Evolutionary conservation across 176 grass and related monocot species (phyloP).

Genomic region (Musa schizocarpa): DNA sequence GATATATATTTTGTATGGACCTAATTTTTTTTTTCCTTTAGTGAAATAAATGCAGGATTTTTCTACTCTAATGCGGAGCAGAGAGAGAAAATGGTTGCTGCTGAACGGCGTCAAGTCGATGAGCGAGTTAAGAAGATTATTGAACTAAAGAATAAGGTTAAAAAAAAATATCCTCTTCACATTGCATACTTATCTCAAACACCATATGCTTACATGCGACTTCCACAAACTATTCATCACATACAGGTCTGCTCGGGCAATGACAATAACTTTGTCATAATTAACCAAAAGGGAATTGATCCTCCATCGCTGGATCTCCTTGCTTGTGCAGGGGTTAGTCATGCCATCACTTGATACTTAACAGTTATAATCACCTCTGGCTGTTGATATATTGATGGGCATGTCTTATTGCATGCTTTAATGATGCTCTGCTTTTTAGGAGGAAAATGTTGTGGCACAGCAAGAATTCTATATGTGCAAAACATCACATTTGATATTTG

Average conservation of each 20-base stretch:
- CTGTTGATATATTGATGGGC: too few relatives aligned
- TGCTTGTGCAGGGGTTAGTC: constrained; percentile 82
- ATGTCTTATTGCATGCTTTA: too few relatives aligned
- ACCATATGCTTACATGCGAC: neutral
- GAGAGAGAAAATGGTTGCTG: constrained; percentile 96
- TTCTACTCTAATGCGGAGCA: constrained; percentile 96
- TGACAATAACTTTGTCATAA: constrained; percentile 91
- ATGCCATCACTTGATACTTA: neutral
- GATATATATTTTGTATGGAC: neutral
- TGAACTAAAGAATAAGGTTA: constrained; percentile 82
- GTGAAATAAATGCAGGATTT: constrained; percentile 99
- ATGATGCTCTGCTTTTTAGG: too few relatives aligned
- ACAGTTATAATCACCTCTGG: too few relatives aligned
- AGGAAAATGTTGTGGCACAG: too few relatives aligned
- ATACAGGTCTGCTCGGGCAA: constrained; percentile 59
- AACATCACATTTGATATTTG: too few relatives aligned
- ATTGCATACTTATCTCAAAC: neutral
- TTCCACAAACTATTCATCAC: constrained; percentile 3
- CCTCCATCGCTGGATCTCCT: constrained; percentile 94
- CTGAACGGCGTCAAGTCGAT: constrained; percentile 92
- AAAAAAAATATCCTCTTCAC: neutral
- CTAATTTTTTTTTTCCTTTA: constrained; percentile 30
- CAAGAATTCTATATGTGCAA: too few relatives aligned
- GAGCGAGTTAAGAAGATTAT: constrained; percentile 90
- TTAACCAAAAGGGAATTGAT: constrained; percentile 98